These are phyloP conservation scores for Cercophora scortea DNA, from an alignment of 495 filamentous ascomycete species.

Conservation along the genomic window DNA sequence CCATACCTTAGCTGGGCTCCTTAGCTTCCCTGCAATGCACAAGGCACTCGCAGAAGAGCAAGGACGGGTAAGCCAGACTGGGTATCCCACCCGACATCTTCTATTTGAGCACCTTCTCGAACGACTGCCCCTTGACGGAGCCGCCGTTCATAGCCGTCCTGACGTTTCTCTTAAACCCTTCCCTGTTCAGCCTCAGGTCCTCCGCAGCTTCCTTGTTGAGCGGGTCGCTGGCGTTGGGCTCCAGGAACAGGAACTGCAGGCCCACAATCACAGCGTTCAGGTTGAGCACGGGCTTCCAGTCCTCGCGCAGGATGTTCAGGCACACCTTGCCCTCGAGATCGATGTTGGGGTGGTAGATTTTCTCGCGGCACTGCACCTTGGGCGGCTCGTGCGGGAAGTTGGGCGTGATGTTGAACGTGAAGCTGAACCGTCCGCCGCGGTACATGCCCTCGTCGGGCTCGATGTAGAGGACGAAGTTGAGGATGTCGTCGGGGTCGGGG, in stretches of 20 bases:
- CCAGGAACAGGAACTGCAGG: slow-evolving; percentile 95
- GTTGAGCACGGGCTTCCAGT: slow-evolving; percentile 98
- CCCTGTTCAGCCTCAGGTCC: slow-evolving; percentile 74
- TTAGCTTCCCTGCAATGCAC: background rate
- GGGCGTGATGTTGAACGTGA: slow-evolving; percentile 85
- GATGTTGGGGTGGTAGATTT: slow-evolving; percentile 99
- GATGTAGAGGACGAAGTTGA: slow-evolving; percentile 90
- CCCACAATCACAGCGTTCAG: slow-evolving; percentile 95
- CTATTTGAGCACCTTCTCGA: slow-evolving; percentile 59
- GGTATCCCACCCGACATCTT: background rate
- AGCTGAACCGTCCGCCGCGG: slow-evolving; percentile 79
- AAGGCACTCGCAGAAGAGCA: background rate
- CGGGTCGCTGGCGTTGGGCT: slow-evolving; percentile 94
- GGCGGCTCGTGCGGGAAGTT: slow-evolving; percentile 97
- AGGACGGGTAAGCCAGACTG: background rate
- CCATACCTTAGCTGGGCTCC: no score
- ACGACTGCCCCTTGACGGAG: slow-evolving; percentile 59
- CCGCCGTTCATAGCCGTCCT: slow-evolving; percentile 75
- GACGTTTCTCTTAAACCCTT: slow-evolving; percentile 88
- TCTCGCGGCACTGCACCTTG: slow-evolving; percentile 95
- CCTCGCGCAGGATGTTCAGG: slow-evolving; percentile 91
- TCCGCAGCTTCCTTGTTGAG: slow-evolving; percentile 96
- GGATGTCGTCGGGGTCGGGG: slow-evolving; percentile 90
- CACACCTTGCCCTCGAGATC: slow-evolving; percentile 97
- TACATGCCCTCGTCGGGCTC: slow-evolving; percentile 98